Percentiles rank a stretch among this genome's conserved stretches.
Evolutionary conservation across 139 green algal genomes (phyloP).

Genomic region (Gonium pectorale): DNA sequence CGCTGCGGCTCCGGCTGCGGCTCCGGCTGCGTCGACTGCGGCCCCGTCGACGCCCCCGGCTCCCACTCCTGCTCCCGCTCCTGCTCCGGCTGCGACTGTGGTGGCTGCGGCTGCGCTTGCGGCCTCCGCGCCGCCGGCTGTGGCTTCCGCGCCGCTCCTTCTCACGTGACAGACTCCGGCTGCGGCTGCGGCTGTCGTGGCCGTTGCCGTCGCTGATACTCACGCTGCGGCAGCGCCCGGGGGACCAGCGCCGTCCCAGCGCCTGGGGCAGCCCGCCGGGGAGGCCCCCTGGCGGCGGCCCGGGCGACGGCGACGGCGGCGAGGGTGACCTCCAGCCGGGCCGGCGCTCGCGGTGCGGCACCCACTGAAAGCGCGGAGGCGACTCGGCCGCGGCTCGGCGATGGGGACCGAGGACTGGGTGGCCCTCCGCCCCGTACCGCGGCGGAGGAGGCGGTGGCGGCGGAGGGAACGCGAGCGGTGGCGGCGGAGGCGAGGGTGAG

Average conservation of each 20-base stretch:
- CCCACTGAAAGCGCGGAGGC: too few species aligned
- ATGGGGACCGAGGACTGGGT: too few species aligned
- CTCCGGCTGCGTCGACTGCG: not conserved
- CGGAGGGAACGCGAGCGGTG: too few species aligned
- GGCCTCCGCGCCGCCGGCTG: not conserved
- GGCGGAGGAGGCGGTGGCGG: too few species aligned
- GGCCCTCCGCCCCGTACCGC: too few species aligned
- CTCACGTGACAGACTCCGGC: not conserved
- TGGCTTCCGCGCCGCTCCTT: too few species aligned
- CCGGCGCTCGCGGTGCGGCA: too few species aligned
- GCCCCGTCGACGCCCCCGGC: not conserved
- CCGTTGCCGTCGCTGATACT: not conserved
- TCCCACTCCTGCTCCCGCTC: not conserved
- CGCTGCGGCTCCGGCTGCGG: not conserved
- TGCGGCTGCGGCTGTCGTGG: conserved; percentile 5
- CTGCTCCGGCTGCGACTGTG: not conserved
- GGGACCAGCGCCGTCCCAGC: conserved; percentile 3
- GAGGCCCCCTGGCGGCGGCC: not conserved
- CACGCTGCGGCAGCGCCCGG: conserved; percentile 20
- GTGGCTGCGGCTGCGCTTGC: not conserved
- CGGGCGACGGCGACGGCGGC: not conserved
- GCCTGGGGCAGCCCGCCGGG: not conserved
- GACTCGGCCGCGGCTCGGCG: too few species aligned
- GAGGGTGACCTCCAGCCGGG: not conserved
- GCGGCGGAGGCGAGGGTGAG: too few species aligned